A percentile compares a stretch with the other conserved stretches of the same genome.
phyloP scores from a whole-genome alignment of 2,329 filamentous ascomycete species.

The Phaeosphaeria sp. region DNA sequence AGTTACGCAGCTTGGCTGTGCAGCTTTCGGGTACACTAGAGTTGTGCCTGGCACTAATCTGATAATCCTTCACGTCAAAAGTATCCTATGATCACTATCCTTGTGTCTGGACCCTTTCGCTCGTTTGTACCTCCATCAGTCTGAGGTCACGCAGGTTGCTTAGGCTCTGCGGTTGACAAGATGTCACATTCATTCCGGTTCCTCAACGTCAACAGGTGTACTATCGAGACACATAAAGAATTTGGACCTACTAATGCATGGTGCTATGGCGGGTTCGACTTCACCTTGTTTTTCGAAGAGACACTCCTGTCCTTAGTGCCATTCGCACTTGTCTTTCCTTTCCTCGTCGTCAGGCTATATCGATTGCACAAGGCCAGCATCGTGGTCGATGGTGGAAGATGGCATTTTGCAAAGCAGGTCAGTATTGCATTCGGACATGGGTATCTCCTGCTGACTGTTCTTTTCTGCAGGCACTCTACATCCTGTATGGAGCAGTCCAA shows the following conservation, averaged over 20 bases:
- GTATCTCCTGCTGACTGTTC: neutral
- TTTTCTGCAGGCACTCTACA: conserved; percentile 4
- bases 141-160: neutral
- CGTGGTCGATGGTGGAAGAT: conserved; percentile 7
- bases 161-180: neutral
- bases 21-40: neutral
- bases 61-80: neutral
- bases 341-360: conserved; percentile 11
- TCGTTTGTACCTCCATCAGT: neutral
- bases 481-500: conserved; percentile 18
- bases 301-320: conserved; percentile 25
- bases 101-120: conserved; percentile 1
- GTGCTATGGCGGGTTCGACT: conserved; percentile 21
- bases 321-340: conserved; percentile 10
- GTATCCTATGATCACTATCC: neutral
- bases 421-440: neutral
- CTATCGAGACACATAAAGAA: conserved; percentile 15
- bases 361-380: conserved; percentile 10
- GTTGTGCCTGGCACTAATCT: neutral
- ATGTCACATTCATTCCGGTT: conserved; percentile 9
- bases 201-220: conserved; percentile 9
- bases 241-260: conserved; percentile 13
- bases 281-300: conserved; percentile 29
- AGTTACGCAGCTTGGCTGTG: neutral
- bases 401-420: conserved; percentile 19